A percentile compares a stretch with the other conserved stretches of the same genome.
These are phyloP conservation scores for Suhomyces ambrosiae DNA, from an alignment of 1,139 yeast species.

Conservation along the genomic window DNA sequence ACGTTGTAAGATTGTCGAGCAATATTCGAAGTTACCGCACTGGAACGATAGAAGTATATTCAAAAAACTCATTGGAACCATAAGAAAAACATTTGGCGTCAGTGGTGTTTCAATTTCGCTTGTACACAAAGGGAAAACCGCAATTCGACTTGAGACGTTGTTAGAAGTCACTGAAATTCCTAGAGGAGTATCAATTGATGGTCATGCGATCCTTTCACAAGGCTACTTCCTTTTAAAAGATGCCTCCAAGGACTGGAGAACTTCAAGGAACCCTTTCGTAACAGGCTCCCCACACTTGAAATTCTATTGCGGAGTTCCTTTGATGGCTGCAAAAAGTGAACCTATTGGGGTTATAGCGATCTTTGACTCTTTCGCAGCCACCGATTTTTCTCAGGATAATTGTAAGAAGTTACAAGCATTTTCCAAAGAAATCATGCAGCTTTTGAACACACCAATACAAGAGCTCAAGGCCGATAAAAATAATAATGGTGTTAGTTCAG, in stretches of 20 bases:
- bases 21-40: constrained; percentile 43
- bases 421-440: constrained; percentile 46
- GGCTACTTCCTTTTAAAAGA: constrained; percentile 57
- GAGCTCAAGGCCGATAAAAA: constrained; percentile 12
- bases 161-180: constrained; percentile 53
- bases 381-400: constrained; percentile 36
- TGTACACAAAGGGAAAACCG: constrained; percentile 49
- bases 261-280: constrained; percentile 60
- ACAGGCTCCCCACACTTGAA: constrained; percentile 59
- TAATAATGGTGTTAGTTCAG: constrained; percentile 1
- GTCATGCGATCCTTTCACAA: constrained; percentile 63
- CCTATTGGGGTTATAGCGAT: constrained; percentile 63
- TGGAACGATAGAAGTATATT: constrained; percentile 53
- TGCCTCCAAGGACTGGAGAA: constrained; percentile 70
- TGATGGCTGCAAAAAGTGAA: constrained; percentile 39
- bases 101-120: constrained; percentile 61
- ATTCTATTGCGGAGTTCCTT: constrained; percentile 67
- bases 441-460: constrained; percentile 38
- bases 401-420: constrained; percentile 36
- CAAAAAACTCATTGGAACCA: constrained; percentile 36
- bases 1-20: constrained; percentile 45
- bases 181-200: constrained; percentile 60
- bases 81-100: constrained; percentile 41
- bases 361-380: constrained; percentile 53
- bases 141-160: constrained; percentile 51